A percentile compares a stretch with the other conserved stretches of the same genome.
phyloP scores from a whole-genome alignment of 2,329 filamentous ascomycete species.

The Trichoderma polysporum region DNA sequence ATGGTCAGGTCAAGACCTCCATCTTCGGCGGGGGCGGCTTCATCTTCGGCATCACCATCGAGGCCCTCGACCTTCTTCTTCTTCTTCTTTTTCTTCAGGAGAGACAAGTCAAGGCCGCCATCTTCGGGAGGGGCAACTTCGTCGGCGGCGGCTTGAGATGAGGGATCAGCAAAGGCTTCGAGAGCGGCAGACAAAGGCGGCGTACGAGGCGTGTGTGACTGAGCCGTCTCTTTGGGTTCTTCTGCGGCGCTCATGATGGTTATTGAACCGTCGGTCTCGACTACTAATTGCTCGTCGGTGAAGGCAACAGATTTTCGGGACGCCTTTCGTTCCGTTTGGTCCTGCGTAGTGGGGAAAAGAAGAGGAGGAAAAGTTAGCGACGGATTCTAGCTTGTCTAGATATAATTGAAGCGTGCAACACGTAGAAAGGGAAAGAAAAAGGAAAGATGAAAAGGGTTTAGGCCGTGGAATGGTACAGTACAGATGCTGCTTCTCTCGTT shows the following conservation, averaged over 20 bases:
- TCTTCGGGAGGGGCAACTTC: conserved; percentile 51
- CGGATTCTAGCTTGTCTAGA: conserved; percentile 19
- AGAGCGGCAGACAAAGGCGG: conserved; percentile 57
- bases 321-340: conserved; percentile 55
- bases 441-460: conserved; percentile 4
- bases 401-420: not conserved
- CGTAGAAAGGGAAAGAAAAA: not conserved
- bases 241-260: conserved; percentile 71
- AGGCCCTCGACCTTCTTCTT: conserved; percentile 45
- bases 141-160: conserved; percentile 45
- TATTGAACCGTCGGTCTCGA: conserved; percentile 86
- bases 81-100: conserved; percentile 87
- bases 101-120: conserved; percentile 55
- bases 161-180: conserved; percentile 53
- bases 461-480: conserved; percentile 9
- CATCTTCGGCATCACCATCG: conserved; percentile 47
- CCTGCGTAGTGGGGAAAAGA: conserved; percentile 27
- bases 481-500: conserved; percentile 14
- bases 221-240: conserved; percentile 76
- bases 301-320: conserved; percentile 93
- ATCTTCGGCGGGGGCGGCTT: conserved; percentile 41
- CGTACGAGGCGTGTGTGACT: conserved; percentile 73
- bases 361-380: conserved; percentile 23
- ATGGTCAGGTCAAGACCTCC: conserved; percentile 57
- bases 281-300: conserved; percentile 80